Evolutionary conservation across 1,284 basidiomycete genomes (phyloP).

Genomic region (Ceratobasidium papillatum): DNA sequence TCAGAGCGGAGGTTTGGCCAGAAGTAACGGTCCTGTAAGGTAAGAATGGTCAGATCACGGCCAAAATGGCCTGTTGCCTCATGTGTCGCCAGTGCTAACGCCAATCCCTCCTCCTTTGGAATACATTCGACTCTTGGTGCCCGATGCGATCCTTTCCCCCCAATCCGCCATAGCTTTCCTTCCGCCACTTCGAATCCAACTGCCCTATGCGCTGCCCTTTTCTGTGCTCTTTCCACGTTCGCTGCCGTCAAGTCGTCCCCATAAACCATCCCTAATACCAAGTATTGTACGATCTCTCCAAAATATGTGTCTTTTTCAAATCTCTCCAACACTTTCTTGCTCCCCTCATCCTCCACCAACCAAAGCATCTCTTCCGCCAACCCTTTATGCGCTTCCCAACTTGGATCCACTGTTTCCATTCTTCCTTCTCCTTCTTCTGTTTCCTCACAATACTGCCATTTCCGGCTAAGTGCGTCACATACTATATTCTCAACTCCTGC

Average conservation of each 20-base stretch:
- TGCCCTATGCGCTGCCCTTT: conserved; percentile 22
- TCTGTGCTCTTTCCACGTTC: conserved; percentile 4
- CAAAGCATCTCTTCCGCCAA: background rate
- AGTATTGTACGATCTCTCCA: conserved; percentile 10
- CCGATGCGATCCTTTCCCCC: conserved; percentile 23
- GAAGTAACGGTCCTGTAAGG: conserved; percentile 15
- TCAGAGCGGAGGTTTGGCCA: conserved; percentile 39
- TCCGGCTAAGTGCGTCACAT: conserved; percentile 50
- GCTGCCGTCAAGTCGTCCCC: background rate
- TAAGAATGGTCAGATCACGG: conserved; percentile 23
- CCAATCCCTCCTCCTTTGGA: conserved; percentile 45
- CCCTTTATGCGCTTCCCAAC: conserved; percentile 15
- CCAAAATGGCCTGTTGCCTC: conserved; percentile 35
- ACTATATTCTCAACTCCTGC: conserved; percentile 41
- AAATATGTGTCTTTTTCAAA: background rate
- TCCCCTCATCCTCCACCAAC: background rate
- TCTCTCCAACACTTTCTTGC: background rate
- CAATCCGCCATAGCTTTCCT: conserved; percentile 40
- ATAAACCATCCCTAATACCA: background rate
- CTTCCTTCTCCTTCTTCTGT: conserved; percentile 50
- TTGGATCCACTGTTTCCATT: background rate
- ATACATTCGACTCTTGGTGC: conserved; percentile 47
- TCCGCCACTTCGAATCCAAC: conserved; percentile 36
- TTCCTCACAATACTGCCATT: conserved; percentile 51
- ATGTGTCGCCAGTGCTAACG: conserved; percentile 13